phyloP scores from a whole-genome alignment of 2,329 filamentous ascomycete species.

The Raffaelea arxii region DNA sequence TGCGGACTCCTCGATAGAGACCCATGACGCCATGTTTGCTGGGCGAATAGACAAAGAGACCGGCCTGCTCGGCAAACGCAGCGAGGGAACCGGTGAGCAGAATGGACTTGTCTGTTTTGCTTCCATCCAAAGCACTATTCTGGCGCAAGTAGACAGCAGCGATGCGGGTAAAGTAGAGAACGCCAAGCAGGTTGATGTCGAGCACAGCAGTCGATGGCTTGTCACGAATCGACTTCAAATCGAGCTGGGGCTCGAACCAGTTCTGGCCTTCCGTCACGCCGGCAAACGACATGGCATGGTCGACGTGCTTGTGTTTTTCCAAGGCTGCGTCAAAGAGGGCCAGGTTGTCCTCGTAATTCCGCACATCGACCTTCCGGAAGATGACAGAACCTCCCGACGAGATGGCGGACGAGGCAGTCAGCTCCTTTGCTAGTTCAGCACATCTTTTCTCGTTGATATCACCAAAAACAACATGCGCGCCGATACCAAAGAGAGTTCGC shows the following conservation, averaged over 20 bases:
- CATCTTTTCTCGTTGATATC: constrained; percentile 15
- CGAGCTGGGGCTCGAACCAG: neutral
- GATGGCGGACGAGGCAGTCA: neutral
- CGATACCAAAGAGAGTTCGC: constrained; percentile 1
- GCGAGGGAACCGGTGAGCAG: neutral
- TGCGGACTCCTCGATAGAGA: constrained; percentile 25
- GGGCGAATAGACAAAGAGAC: constrained; percentile 34
- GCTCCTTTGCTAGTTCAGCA: neutral
- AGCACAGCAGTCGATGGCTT: neutral
- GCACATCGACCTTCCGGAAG: neutral
- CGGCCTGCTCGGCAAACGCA: constrained; percentile 18
- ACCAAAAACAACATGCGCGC: constrained; percentile 17
- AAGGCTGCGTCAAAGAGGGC: constrained; percentile 34
- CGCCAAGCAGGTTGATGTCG: neutral
- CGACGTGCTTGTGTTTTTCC: constrained; percentile 32
- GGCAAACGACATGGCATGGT: constrained; percentile 37
- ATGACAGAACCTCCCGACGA: neutral
- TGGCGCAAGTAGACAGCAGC: neutral
- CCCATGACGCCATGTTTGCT: constrained; percentile 41
- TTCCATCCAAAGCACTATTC: neutral
- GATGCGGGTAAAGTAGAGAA: neutral
- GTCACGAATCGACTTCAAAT: neutral
- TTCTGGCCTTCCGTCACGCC: constrained; percentile 33
- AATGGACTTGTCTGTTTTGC: neutral
- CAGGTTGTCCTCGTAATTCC: neutral